These are phyloP conservation scores for Arxiozyma bovina DNA, from an alignment of 1,139 yeast species.

Conservation along the genomic window DNA sequence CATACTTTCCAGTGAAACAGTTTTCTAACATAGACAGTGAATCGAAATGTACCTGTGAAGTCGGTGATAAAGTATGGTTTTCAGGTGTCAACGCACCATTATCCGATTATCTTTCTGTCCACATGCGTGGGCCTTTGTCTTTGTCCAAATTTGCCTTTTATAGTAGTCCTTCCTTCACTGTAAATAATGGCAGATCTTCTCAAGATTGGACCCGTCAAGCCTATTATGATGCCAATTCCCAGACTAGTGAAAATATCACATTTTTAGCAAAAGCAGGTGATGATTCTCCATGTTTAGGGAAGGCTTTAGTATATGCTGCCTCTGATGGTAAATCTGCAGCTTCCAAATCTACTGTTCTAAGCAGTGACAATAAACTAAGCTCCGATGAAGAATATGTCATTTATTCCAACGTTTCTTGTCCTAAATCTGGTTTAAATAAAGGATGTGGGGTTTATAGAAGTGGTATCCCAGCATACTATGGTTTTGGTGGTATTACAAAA, in stretches of 20 bases:
- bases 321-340: constrained; percentile 38
- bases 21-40: constrained; percentile 41
- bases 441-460: constrained; percentile 50
- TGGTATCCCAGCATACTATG: constrained; percentile 68
- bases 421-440: constrained; percentile 36
- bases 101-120: constrained; percentile 65
- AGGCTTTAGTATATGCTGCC: constrained; percentile 48
- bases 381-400: constrained; percentile 56
- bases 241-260: constrained; percentile 48
- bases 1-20: constrained; percentile 50
- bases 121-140: constrained; percentile 68
- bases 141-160: constrained; percentile 60
- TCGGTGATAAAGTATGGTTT: constrained; percentile 36
- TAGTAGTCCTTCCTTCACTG: constrained; percentile 32
- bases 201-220: constrained; percentile 40
- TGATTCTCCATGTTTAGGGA: constrained; percentile 52
- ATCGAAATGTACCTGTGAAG: constrained; percentile 43
- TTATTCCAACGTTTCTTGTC: constrained; percentile 52
- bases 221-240: constrained; percentile 35
- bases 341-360: constrained; percentile 43
- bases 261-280: constrained; percentile 49
- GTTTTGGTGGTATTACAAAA: constrained; percentile 56
- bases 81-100: constrained; percentile 60
- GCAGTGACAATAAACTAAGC: constrained; percentile 39
- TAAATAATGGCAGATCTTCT: constrained; percentile 27